phyloP scores from a whole-genome alignment of 2,329 filamentous ascomycete genomes.

The Aspergillus pseudoglaucus region DNA sequence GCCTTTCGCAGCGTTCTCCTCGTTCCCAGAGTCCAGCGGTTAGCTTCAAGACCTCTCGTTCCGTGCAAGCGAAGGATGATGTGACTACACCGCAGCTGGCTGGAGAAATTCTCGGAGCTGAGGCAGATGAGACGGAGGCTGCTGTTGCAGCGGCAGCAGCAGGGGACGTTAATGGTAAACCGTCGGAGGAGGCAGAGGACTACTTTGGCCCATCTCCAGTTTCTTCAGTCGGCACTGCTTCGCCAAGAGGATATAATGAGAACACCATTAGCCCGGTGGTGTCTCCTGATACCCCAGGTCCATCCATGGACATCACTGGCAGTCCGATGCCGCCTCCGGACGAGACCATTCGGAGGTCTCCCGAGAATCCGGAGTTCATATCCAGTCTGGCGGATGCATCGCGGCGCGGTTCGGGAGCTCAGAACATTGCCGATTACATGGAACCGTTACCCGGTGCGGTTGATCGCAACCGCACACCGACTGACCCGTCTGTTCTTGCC shows the following conservation, averaged over 20 bases:
- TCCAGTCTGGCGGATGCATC: background rate
- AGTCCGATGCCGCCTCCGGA: conserved; percentile 13
- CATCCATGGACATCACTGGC: conserved; percentile 30
- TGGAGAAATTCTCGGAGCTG: background rate
- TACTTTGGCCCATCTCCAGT: background rate
- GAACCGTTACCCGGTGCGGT: background rate
- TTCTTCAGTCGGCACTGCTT: background rate
- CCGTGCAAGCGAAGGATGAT: background rate
- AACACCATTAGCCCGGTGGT: conserved; percentile 29
- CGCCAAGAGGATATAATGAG: conserved; percentile 20
- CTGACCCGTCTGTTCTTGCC: conserved; percentile 22
- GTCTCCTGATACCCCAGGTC: conserved; percentile 29
- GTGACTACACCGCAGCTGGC: background rate
- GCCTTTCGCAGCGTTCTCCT: conserved; percentile 21
- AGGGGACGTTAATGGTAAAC: background rate
- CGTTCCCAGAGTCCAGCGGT: conserved; percentile 27
- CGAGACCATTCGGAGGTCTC: conserved; percentile 16
- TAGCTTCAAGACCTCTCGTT: conserved; percentile 2
- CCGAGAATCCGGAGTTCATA: background rate
- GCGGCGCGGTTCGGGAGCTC: background rate
- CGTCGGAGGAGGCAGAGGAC: background rate
- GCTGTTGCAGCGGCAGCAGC: background rate
- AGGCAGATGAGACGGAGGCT: background rate
- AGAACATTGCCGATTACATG: conserved; percentile 8
- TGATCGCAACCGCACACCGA: conserved; percentile 11